Percentiles rank a stretch among this genome's conserved stretches.
Conservation (phyloP, 1,284 basidiomycete species). For the Ceratobasidium papillatum region DNA sequence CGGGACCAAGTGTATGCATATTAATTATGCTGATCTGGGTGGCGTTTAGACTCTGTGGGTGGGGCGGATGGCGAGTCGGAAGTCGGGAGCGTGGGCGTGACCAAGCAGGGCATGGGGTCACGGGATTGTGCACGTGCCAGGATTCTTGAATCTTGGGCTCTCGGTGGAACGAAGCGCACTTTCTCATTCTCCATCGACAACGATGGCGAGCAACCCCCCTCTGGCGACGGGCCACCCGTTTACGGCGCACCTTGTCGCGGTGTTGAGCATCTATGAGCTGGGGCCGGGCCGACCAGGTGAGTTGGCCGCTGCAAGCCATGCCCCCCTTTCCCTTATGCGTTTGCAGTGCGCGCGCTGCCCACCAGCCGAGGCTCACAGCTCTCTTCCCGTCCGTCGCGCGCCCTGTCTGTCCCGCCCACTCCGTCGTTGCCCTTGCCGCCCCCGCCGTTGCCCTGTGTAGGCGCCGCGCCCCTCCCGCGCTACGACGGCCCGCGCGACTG, state of each 20-base stretch:
- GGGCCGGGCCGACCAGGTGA: slow-evolving; percentile 38
- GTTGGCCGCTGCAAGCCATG: neutral
- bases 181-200: neutral
- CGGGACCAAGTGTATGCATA: neutral
- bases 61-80: slow-evolving; percentile 8
- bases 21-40: neutral
- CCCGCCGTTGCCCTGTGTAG: slow-evolving; percentile 51
- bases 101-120: slow-evolving; percentile 31
- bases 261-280: slow-evolving; percentile 39
- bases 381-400: slow-evolving; percentile 50
- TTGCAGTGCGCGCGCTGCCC: slow-evolving; percentile 37
- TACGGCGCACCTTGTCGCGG: slow-evolving; percentile 40
- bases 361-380: slow-evolving; percentile 48
- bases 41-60: slow-evolving; percentile 9
- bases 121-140: slow-evolving; percentile 23
- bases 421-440: slow-evolving; percentile 51
- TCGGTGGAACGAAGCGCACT: neutral
- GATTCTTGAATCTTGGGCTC: neutral
- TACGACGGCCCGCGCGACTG: slow-evolving; percentile 71
- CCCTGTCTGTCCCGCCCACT: slow-evolving; percentile 52
- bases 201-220: slow-evolving; percentile 7
- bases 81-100: neutral
- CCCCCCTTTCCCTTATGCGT: slow-evolving; percentile 5
- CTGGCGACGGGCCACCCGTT: slow-evolving; percentile 36
- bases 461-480: slow-evolving; percentile 62